These are phyloP conservation scores for Cladobotryum mycophilum DNA, from an alignment of 2,329 filamentous ascomycete species.

Conservation along the genomic window DNA sequence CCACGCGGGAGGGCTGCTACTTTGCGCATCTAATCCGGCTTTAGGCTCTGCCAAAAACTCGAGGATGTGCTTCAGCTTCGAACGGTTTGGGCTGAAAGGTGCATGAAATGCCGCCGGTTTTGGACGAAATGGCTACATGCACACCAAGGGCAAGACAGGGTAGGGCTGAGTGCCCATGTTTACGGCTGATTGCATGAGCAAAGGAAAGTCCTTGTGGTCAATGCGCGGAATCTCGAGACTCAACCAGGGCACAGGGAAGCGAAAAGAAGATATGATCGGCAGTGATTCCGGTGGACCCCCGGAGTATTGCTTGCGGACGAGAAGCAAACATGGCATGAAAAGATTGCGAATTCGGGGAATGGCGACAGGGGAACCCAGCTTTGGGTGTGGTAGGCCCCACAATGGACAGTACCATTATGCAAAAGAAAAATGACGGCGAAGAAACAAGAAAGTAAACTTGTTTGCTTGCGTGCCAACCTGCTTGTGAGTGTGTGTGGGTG, in stretches of 20 bases:
- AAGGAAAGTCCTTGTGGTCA: slow-evolving; percentile 1
- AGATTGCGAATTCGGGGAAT: background rate
- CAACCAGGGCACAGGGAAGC: background rate
- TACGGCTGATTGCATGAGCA: slow-evolving; percentile 9
- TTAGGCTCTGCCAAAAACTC: too few relatives aligned
- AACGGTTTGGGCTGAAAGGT: too few relatives aligned
- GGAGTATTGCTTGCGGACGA: background rate
- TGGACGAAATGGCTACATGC: background rate
- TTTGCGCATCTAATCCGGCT: too few relatives aligned
- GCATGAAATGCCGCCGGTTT: background rate
- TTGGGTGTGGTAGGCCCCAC: too few relatives aligned
- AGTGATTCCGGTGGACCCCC: slow-evolving; percentile 12
- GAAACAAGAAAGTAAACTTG: too few relatives aligned
- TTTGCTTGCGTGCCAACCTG: too few relatives aligned
- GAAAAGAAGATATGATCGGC: slow-evolving; percentile 7
- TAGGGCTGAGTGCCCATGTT: slow-evolving; percentile 4
- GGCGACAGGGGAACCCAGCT: background rate
- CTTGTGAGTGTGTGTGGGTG: too few relatives aligned
- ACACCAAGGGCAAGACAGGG: background rate
- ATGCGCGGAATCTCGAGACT: slow-evolving; percentile 7
- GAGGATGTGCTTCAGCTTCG: too few relatives aligned
- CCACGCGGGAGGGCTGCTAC: too few relatives aligned
- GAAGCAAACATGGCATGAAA: background rate
- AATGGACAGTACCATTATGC: too few relatives aligned
- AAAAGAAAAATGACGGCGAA: background rate